phyloP scores from a whole-genome alignment of 2,329 filamentous ascomycete genomes.

The Trichoderma koningiopsis region DNA sequence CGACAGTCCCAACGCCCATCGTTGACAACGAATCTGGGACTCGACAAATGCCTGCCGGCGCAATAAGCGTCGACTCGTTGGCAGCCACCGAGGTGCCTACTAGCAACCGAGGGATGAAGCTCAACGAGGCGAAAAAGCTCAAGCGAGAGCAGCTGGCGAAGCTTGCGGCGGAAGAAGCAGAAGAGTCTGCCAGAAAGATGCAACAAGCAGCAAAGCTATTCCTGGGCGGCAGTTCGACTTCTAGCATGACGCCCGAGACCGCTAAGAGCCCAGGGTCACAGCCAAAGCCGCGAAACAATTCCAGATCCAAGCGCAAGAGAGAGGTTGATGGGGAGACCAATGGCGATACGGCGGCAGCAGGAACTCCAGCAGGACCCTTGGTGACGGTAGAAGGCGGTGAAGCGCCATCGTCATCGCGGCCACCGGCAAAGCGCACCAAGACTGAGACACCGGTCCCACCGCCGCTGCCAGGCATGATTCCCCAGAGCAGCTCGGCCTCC shows the following conservation, averaged over 20 bases:
- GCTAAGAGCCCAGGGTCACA: slow-evolving; percentile 29
- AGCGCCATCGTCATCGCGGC: slow-evolving; percentile 39
- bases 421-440: slow-evolving; percentile 55
- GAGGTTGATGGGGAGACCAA: slow-evolving; percentile 39
- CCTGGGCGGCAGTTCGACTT: slow-evolving; percentile 39
- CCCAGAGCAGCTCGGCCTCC: slow-evolving; percentile 35
- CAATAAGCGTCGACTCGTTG: slow-evolving; percentile 59
- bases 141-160: slow-evolving; percentile 67
- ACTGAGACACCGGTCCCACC: slow-evolving; percentile 60
- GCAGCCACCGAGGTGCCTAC: slow-evolving; percentile 63
- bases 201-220: slow-evolving; percentile 50
- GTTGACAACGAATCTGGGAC: slow-evolving; percentile 55
- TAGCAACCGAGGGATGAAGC: slow-evolving; percentile 73
- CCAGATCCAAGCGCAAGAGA: slow-evolving; percentile 50
- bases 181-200: slow-evolving; percentile 58
- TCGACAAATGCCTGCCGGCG: slow-evolving; percentile 59
- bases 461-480: slow-evolving; percentile 38
- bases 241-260: slow-evolving; percentile 36
- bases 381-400: slow-evolving; percentile 29
- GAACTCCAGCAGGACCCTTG: background rate
- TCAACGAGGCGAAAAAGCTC: slow-evolving; percentile 76
- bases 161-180: slow-evolving; percentile 63
- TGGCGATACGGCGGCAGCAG: slow-evolving; percentile 36
- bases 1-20: slow-evolving; percentile 39
- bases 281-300: slow-evolving; percentile 37